Percentiles rank a stretch among this genome's conserved stretches.
These are phyloP conservation scores for Rubroboletus pulcherrimus DNA, from an alignment of 768 basidiomycete species.

Conservation along the genomic window DNA sequence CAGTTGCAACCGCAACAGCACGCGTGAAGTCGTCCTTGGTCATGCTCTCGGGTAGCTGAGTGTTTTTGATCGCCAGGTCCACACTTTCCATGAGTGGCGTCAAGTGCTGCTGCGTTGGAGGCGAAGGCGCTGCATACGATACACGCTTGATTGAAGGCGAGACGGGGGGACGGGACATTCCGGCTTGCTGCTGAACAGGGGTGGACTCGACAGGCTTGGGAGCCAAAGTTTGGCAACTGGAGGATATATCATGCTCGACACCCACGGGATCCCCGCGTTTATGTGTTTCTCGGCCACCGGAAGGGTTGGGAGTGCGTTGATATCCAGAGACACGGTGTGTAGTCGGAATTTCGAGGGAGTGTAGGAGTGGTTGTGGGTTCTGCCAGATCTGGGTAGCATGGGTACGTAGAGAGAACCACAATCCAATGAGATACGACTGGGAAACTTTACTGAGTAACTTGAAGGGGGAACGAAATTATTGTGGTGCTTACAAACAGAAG, in stretches of 20 bases:
- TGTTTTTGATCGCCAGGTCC: slow-evolving; percentile 67
- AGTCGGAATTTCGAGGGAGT: slow-evolving; percentile 56
- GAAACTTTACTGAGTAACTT: slow-evolving; percentile 2
- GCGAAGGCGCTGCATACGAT: slow-evolving; percentile 52
- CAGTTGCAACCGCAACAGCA: slow-evolving; percentile 92
- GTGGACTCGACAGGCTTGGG: slow-evolving; percentile 28
- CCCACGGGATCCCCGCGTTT: slow-evolving; percentile 45
- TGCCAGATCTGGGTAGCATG: slow-evolving; percentile 99
- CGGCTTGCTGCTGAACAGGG: slow-evolving; percentile 15
- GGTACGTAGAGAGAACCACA: slow-evolving; percentile 98
- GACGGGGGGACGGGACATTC: slow-evolving; percentile 22
- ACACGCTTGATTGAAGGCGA: slow-evolving; percentile 52
- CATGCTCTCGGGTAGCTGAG: slow-evolving; percentile 55
- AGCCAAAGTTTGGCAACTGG: slow-evolving; percentile 39
- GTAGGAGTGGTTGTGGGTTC: slow-evolving; percentile 83
- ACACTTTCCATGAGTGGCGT: slow-evolving; percentile 76
- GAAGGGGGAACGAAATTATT: neutral
- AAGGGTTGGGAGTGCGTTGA: slow-evolving; percentile 40
- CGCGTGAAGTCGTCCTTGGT: slow-evolving; percentile 88
- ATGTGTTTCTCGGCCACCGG: slow-evolving; percentile 25
- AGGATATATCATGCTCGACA: slow-evolving; percentile 29
- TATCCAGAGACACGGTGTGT: slow-evolving; percentile 59
- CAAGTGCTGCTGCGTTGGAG: slow-evolving; percentile 35
- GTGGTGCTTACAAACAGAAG: slow-evolving; percentile 73
- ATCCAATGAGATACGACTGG: slow-evolving; percentile 92